Conservation (phyloP, 768 basidiomycete species). For the Boletales sp. region DNA sequence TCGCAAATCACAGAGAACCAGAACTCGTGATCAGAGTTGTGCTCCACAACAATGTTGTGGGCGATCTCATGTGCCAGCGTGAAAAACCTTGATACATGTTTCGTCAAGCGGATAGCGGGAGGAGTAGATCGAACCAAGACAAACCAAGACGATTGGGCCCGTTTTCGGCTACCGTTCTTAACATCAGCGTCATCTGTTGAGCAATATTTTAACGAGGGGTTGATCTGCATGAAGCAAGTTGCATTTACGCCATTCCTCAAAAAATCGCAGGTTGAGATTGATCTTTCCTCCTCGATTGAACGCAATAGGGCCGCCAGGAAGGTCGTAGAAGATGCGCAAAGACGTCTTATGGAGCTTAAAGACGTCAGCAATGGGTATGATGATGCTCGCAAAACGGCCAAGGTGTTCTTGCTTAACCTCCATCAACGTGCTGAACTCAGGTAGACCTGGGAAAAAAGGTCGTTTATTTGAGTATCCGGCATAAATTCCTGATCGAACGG, state of each 20-base stretch:
- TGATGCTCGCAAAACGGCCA: conserved; percentile 67
- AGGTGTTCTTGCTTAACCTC: conserved; percentile 47
- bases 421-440: conserved; percentile 45
- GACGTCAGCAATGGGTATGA: conserved; percentile 57
- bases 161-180: conserved; percentile 41
- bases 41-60: conserved; percentile 79
- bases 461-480: background rate
- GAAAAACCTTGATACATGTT: conserved; percentile 61
- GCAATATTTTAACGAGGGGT: background rate
- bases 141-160: conserved; percentile 80
- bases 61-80: conserved; percentile 87
- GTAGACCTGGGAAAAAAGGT: conserved; percentile 43
- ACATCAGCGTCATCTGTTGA: conserved; percentile 66
- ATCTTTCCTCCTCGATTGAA: conserved; percentile 87
- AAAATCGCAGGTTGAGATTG: conserved; percentile 85
- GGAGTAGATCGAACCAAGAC: conserved; percentile 4
- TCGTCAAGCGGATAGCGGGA: too few relatives aligned
- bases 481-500: background rate
- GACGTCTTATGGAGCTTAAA: conserved; percentile 71
- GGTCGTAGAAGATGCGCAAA: conserved; percentile 82
- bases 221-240: background rate
- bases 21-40: conserved; percentile 89
- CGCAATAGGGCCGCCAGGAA: conserved; percentile 76
- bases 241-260: conserved; percentile 76
- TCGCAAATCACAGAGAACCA: conserved; percentile 88